Base-by-base conservation (phyloP, 2,329 filamentous ascomycete genomes). In the Calonectria pteridis region DNA sequence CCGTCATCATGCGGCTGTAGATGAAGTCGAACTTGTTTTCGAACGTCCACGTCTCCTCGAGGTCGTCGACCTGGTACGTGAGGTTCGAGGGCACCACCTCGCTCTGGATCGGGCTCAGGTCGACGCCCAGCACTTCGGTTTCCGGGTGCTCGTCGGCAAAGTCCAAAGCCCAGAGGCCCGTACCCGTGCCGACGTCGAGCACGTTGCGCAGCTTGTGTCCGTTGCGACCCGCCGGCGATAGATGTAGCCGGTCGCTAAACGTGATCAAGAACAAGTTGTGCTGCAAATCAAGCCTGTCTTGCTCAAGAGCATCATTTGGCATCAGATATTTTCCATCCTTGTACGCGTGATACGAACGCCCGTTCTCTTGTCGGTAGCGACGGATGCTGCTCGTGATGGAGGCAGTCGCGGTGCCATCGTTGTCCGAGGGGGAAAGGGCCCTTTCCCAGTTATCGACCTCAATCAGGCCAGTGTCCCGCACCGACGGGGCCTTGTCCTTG, bases 81-180 rank as follows among this genome's bases (percentile, higher is more conserved):
- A 79, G 37, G 16, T 82, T 82, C 0, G 79, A 77, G 1, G 79
- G 78, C 1, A 72, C 80, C 0, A 79, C 78, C 0, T 59, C 23
- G 16, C 73, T 75, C 26, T 80, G 77, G 28, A 80, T 79, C 14
- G 76, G 78, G 11, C 78, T 79, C 5, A 80, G 70, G n/a, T 80
- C 78, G 2, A 79, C 64, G 1, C 79, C 78, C 2, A 80, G 67
- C 0, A 80, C 74, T 5, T 75, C 75, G 2, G 74, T 43, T 9
- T 71, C 59, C 0, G 78, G 78, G 16, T 75, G 58, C n/a, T 79
- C 78, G 23, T 79, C 78, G 6, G 77, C 77, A 23, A 80, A 78
- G 18, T 81, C 80, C 29, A 78, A 75, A 1, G 79, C 80, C 80
- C 81, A 82, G 2, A 81, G 51, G 0, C 81, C 81, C 3, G 80